These are phyloP conservation scores for Scedosporium boydii DNA, from an alignment of 2,329 filamentous ascomycete species.

Conservation along the genomic window DNA sequence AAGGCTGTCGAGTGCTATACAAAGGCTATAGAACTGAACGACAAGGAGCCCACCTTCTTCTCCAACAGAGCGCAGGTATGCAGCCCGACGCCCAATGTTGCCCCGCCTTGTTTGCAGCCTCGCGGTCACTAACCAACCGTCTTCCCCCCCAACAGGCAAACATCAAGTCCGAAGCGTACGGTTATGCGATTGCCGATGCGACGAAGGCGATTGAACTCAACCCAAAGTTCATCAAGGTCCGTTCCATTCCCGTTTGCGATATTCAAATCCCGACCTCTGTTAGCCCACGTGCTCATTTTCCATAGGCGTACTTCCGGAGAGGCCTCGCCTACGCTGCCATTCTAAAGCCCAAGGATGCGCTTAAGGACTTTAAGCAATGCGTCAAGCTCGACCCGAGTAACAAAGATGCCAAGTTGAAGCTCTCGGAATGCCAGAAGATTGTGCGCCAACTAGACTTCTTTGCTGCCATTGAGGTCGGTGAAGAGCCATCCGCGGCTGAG, in stretches of 20 bases:
- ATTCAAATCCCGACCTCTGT: not conserved
- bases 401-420: slow-evolving; percentile 82
- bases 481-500: slow-evolving; percentile 85
- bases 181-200: slow-evolving; percentile 84
- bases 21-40: slow-evolving; percentile 77
- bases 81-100: slow-evolving; percentile 9
- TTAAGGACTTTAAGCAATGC: slow-evolving; percentile 87
- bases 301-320: slow-evolving; percentile 84
- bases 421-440: slow-evolving; percentile 89
- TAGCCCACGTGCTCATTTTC: not conserved
- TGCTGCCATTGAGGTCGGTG: slow-evolving; percentile 86
- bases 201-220: slow-evolving; percentile 87
- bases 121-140: slow-evolving; percentile 3
- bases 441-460: slow-evolving; percentile 89
- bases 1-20: slow-evolving; percentile 74
- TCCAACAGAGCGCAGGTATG: slow-evolving; percentile 87
- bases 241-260: slow-evolving; percentile 10
- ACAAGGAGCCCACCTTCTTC: slow-evolving; percentile 79
- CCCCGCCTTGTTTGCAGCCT: slow-evolving; percentile 1
- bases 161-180: slow-evolving; percentile 92
- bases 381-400: slow-evolving; percentile 79
- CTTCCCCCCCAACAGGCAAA: slow-evolving; percentile 53
- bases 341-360: slow-evolving; percentile 75
- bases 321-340: slow-evolving; percentile 89
- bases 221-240: slow-evolving; percentile 77